Conservation (phyloP, 1,284 basidiomycete genomes). For the Ceratobasidium sp. region DNA sequence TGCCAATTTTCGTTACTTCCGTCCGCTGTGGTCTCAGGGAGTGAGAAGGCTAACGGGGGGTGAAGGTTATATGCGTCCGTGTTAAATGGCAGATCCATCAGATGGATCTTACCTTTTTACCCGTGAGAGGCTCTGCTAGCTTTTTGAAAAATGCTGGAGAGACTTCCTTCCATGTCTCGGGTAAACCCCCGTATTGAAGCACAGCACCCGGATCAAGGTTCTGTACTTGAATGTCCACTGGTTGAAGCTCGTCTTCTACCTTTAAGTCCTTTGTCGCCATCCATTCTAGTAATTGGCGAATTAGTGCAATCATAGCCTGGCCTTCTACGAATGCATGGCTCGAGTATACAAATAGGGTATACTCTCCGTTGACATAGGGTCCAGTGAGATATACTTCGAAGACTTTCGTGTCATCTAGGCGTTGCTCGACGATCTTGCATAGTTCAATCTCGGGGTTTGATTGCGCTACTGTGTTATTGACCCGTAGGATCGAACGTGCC, state of each 20-base stretch:
- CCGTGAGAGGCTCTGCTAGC: neutral
- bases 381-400: constrained; percentile 18
- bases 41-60: constrained; percentile 12
- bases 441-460: constrained; percentile 12
- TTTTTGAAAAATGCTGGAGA: constrained; percentile 9
- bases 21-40: constrained; percentile 21
- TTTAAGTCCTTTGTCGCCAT: neutral
- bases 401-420: neutral
- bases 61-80: neutral
- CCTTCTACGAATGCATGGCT: constrained; percentile 30
- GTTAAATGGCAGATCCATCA: neutral
- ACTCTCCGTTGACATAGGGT: neutral
- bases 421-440: neutral
- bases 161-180: neutral
- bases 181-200: constrained; percentile 12
- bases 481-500: neutral
- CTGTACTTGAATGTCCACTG: neutral
- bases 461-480: neutral
- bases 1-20: constrained; percentile 11
- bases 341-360: constrained; percentile 16
- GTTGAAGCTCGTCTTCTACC: constrained; percentile 6
- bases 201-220: constrained; percentile 23
- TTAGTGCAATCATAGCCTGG: constrained; percentile 4
- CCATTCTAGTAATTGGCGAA: neutral
- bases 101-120: neutral